A percentile compares a stretch with the other conserved stretches of the same genome.
Evolutionary conservation across 345 rosid species (phyloP).

Genomic region (Hypericum androsaemum): DNA sequence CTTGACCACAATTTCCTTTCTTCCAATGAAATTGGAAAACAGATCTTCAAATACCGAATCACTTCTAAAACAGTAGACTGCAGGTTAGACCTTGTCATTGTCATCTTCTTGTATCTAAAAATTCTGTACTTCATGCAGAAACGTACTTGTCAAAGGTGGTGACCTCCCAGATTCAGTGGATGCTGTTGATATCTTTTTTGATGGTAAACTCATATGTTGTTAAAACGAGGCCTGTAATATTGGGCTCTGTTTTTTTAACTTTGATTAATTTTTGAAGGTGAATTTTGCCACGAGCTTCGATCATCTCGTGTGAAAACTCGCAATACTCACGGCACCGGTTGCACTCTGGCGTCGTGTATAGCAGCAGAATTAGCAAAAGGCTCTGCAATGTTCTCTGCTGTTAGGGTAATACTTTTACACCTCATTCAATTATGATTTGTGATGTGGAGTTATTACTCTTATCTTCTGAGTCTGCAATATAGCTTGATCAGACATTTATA

Average conservation of each 20-base stretch:
- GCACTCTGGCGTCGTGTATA: slow-evolving; percentile 92
- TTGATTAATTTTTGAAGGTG: slow-evolving; percentile 33
- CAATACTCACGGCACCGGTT: slow-evolving; percentile 94
- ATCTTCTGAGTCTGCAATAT: too few relatives aligned
- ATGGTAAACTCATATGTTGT: slow-evolving; percentile 37
- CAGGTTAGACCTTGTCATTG: slow-evolving; percentile 7
- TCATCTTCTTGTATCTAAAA: slow-evolving; percentile 4
- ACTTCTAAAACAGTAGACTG: not conserved
- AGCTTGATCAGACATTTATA: too few relatives aligned
- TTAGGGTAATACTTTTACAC: slow-evolving; percentile 35
- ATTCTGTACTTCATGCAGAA: slow-evolving; percentile 28
- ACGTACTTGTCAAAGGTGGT: slow-evolving; percentile 90
- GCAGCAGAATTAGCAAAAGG: slow-evolving; percentile 98
- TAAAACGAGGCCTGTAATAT: not conserved
- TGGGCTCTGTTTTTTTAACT: not conserved
- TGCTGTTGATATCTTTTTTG: slow-evolving; percentile 74
- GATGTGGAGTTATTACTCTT: too few relatives aligned
- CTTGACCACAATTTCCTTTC: too few relatives aligned
- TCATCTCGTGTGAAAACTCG: slow-evolving; percentile 60
- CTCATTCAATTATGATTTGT: too few relatives aligned
- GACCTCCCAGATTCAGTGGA: slow-evolving; percentile 77
- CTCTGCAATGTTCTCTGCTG: slow-evolving; percentile 65
- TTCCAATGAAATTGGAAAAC: too few relatives aligned
- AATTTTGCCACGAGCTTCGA: slow-evolving; percentile 47
- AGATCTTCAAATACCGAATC: too few relatives aligned